These are phyloP conservation scores for Takashimella koratensis DNA, from an alignment of 1,284 basidiomycete species.

Conservation along the genomic window DNA sequence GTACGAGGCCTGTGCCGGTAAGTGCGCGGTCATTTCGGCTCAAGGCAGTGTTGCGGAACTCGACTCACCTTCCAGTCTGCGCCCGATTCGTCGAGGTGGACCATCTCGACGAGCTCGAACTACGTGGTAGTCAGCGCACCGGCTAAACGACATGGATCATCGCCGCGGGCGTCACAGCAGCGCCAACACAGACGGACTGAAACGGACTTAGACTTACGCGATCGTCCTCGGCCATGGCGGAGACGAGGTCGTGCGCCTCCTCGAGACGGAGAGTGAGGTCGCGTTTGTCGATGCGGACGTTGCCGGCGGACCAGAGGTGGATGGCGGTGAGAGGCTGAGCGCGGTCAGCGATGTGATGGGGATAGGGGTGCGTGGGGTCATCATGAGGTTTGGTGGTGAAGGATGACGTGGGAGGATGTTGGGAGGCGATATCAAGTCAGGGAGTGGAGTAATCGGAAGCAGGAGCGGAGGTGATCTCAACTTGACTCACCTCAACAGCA, in stretches of 20 bases:
- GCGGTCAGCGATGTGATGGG: conserved; percentile 1
- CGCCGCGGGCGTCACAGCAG: not conserved
- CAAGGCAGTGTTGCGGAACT: not conserved
- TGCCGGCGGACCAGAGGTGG: conserved; percentile 43
- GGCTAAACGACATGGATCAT: too few species aligned
- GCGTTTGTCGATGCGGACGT: conserved; percentile 30
- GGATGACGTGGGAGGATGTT: not conserved
- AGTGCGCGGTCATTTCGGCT: not conserved
- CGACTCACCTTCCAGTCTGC: conserved; percentile 43
- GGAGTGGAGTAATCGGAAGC: not conserved
- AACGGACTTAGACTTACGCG: conserved; percentile 20
- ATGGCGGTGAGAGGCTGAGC: conserved; percentile 26
- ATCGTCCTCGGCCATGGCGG: conserved; percentile 24
- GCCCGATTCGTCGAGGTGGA: conserved; percentile 33
- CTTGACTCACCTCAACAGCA: conserved; percentile 27
- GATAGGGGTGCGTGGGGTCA: conserved; percentile 1
- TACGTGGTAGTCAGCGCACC: too few species aligned
- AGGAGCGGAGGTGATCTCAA: not conserved
- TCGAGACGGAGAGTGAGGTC: conserved; percentile 30
- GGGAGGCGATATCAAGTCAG: not conserved
- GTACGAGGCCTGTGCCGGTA: conserved; percentile 26
- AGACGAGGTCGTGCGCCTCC: conserved; percentile 30
- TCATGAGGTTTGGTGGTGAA: conserved; percentile 4
- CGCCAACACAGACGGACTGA: not conserved
- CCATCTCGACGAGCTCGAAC: conserved; percentile 34